Percentiles rank a stretch among this genome's conserved stretches.
Evolutionary conservation across 495 filamentous ascomycete genomes (phyloP).

Genomic region (Hypoxylon intermedium): DNA sequence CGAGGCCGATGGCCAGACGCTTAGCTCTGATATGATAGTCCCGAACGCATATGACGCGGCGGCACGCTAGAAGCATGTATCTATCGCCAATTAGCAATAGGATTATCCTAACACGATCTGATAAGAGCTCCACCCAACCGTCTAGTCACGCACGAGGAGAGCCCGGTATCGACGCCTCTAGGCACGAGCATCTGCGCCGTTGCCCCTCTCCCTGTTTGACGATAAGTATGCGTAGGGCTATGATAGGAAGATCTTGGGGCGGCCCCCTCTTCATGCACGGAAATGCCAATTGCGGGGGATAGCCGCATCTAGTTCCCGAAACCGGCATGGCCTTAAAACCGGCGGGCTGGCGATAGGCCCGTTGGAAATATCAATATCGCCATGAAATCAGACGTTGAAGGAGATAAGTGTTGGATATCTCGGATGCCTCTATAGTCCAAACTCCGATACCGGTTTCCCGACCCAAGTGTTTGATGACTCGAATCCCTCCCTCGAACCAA

Average conservation of each 20-base stretch:
- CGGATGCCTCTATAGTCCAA: slow-evolving; percentile 9
- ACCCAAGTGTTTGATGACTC: background rate
- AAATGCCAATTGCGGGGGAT: slow-evolving; percentile 38
- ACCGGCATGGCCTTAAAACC: slow-evolving; percentile 29
- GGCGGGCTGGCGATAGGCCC: slow-evolving; percentile 10
- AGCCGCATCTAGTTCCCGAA: slow-evolving; percentile 40
- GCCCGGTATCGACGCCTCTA: slow-evolving; percentile 18
- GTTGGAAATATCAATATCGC: slow-evolving; percentile 12
- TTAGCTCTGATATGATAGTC: slow-evolving; percentile 10
- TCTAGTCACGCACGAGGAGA: slow-evolving; percentile 13
- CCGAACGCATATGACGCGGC: slow-evolving; percentile 18
- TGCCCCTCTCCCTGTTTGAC: slow-evolving; percentile 13
- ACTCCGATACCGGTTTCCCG: slow-evolving; percentile 36
- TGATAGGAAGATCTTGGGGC: slow-evolving; percentile 33
- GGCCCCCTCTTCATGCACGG: slow-evolving; percentile 25
- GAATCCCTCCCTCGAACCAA: slow-evolving; percentile 2
- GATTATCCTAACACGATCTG: slow-evolving; percentile 25
- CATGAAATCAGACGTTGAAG: slow-evolving; percentile 13
- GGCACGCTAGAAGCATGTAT: slow-evolving; percentile 21
- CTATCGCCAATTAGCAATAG: slow-evolving; percentile 37
- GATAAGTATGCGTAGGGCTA: slow-evolving; percentile 31
- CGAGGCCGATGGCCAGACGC: background rate
- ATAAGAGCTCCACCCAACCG: slow-evolving; percentile 28
- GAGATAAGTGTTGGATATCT: slow-evolving; percentile 6
- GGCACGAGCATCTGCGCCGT: slow-evolving; percentile 18